These are phyloP conservation scores for Lagerstroemia speciosa DNA, from an alignment of 345 rosid genomes.

Conservation along the genomic window DNA sequence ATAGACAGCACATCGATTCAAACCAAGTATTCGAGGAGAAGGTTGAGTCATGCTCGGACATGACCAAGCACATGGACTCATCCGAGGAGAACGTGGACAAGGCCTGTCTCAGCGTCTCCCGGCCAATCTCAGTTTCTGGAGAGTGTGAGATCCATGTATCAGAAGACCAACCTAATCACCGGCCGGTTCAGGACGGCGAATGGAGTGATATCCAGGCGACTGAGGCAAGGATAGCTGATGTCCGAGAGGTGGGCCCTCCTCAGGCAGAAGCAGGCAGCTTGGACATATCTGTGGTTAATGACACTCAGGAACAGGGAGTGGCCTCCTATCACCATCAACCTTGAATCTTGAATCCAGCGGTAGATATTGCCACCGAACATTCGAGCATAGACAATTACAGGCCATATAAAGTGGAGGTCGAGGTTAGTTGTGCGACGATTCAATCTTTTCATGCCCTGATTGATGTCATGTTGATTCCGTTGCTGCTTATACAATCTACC, in stretches of 20 bases:
- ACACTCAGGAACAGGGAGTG: slow-evolving; percentile 37
- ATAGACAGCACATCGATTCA: slow-evolving; percentile 72
- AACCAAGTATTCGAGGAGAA: slow-evolving; percentile 79
- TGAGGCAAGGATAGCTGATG: slow-evolving; percentile 66
- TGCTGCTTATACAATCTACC: neutral
- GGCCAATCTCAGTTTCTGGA: slow-evolving; percentile 34
- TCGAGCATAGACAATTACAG: neutral
- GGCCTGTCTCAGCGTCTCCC: slow-evolving; percentile 74
- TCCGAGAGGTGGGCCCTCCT: slow-evolving; percentile 53
- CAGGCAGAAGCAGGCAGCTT: slow-evolving; percentile 56
- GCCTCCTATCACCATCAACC: slow-evolving; percentile 50
- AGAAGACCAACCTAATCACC: slow-evolving; percentile 45
- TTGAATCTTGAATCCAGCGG: slow-evolving; percentile 15
- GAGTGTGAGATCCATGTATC: slow-evolving; percentile 55
- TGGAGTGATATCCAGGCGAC: slow-evolving; percentile 94
- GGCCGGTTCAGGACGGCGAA: slow-evolving; percentile 52
- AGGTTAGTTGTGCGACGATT: neutral
- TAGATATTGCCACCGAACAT: neutral
- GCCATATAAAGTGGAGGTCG: neutral
- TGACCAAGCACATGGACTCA: slow-evolving; percentile 56
- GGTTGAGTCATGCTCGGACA: slow-evolving; percentile 38
- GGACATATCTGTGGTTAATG: slow-evolving; percentile 62
- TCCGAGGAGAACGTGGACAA: slow-evolving; percentile 74
- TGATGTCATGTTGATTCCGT: neutral
- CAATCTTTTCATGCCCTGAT: neutral